These are phyloP conservation scores for Yamadazyma sp. DNA, from an alignment of 1,139 yeast species.

Conservation along the genomic window DNA sequence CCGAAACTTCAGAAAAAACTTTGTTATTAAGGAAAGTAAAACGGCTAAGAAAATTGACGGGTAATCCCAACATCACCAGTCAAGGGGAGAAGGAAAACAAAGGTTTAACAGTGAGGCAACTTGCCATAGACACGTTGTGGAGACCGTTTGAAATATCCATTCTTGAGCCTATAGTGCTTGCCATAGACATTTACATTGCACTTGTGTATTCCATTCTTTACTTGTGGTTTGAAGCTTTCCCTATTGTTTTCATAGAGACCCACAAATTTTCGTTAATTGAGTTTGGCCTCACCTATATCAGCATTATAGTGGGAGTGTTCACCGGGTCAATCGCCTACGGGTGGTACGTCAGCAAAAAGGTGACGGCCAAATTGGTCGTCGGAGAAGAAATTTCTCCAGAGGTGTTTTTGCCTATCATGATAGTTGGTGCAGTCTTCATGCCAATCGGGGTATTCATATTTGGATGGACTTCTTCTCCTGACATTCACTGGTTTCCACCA, in stretches of 20 bases:
- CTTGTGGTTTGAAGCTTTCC: slow-evolving; percentile 36
- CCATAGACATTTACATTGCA: slow-evolving; percentile 31
- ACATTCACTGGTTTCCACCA: slow-evolving; percentile 34
- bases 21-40: slow-evolving; percentile 48
- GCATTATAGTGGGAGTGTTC: slow-evolving; percentile 21
- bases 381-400: slow-evolving; percentile 56
- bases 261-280: slow-evolving; percentile 29
- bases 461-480: slow-evolving; percentile 30
- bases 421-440: slow-evolving; percentile 28
- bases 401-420: slow-evolving; percentile 54
- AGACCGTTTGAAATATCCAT: slow-evolving; percentile 32
- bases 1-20: slow-evolving; percentile 52
- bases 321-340: slow-evolving; percentile 24
- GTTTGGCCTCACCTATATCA: slow-evolving; percentile 23
- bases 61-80: slow-evolving; percentile 37
- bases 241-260: slow-evolving; percentile 25
- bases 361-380: slow-evolving; percentile 27
- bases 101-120: slow-evolving; percentile 23
- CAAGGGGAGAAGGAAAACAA: slow-evolving; percentile 42
- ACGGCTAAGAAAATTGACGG: slow-evolving; percentile 47
- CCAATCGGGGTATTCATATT: slow-evolving; percentile 33
- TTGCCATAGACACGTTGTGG: slow-evolving; percentile 26
- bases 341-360: slow-evolving; percentile 17
- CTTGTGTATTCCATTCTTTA: slow-evolving; percentile 30
- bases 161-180: slow-evolving; percentile 32